phyloP scores from a whole-genome alignment of 345 rosid genomes.

The Camelina hispida region DNA sequence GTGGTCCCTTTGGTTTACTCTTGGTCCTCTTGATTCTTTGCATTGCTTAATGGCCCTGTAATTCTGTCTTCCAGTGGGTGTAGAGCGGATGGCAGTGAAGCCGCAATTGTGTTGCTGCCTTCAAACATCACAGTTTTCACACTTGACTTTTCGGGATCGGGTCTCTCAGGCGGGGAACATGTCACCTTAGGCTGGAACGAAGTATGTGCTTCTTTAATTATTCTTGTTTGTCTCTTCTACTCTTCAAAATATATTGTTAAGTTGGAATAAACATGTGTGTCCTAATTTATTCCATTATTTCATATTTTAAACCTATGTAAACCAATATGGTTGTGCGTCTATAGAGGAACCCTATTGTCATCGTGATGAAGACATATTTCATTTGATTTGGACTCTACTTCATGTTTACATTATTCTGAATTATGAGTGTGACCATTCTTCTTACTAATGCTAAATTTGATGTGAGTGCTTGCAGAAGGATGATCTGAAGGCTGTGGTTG shows the following conservation, averaged over 20 bases:
- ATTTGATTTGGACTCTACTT: conserved; percentile 13
- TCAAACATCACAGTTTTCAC: conserved; percentile 90
- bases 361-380: background rate
- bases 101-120: conserved; percentile 82
- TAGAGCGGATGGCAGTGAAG: conserved; percentile 96
- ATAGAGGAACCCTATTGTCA: background rate
- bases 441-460: conserved; percentile 17
- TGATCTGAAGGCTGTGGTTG: conserved; percentile 84
- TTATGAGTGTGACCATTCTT: conserved; percentile 16
- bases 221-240: conserved; percentile 4
- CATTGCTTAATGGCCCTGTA: conserved; percentile 15
- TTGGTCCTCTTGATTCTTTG: conserved; percentile 1
- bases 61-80: conserved; percentile 65
- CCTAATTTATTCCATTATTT: background rate
- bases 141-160: conserved; percentile 94
- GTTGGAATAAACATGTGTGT: conserved; percentile 3
- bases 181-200: conserved; percentile 92
- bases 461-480: conserved; percentile 67
- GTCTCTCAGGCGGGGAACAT: conserved; percentile 86
- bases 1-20: conserved; percentile 8
- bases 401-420: conserved; percentile 13
- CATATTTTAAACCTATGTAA: background rate
- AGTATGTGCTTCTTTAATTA: conserved; percentile 52
- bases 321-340: background rate
- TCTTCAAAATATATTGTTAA: conserved; percentile 3